phyloP scores from a whole-genome alignment of 768 basidiomycete species.

The Pisolithus microcarpus region DNA sequence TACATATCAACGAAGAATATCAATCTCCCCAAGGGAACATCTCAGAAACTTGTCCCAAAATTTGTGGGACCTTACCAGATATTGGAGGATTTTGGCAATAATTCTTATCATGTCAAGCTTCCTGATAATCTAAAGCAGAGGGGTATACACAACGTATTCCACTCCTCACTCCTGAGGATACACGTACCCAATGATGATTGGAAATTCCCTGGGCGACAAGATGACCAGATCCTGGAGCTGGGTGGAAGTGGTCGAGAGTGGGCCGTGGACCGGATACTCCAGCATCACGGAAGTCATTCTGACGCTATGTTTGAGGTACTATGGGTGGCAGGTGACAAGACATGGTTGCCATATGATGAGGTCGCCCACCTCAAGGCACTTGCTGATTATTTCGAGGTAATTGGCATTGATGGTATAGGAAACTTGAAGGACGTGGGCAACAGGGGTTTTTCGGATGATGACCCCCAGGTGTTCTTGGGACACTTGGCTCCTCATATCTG shows the following conservation, averaged over 20 bases:
- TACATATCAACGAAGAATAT: slow-evolving; percentile 23
- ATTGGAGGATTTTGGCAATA: slow-evolving; percentile 8
- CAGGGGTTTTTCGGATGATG: no score
- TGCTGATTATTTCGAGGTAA: slow-evolving; percentile 22
- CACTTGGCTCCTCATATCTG: no score
- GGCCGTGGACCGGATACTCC: no score
- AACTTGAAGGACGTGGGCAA: no score
- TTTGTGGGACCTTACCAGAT: slow-evolving; percentile 25
- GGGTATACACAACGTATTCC: slow-evolving; percentile 17
- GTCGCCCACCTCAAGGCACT: slow-evolving; percentile 18
- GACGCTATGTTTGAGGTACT: slow-evolving; percentile 18
- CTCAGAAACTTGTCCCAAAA: slow-evolving; percentile 22
- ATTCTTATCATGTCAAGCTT: slow-evolving; percentile 17
- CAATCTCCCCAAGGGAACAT: slow-evolving; percentile 28
- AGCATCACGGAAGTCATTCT: slow-evolving; percentile 10
- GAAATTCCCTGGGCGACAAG: no score
- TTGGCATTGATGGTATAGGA: slow-evolving; percentile 14
- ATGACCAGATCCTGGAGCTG: no score
- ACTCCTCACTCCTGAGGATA: slow-evolving; percentile 13
- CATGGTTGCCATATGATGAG: slow-evolving; percentile 26
- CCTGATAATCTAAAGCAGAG: slow-evolving; percentile 8
- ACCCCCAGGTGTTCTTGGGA: no score
- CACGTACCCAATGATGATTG: slow-evolving; percentile 7
- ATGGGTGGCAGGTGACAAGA: slow-evolving; percentile 23
- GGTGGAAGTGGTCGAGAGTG: no score